Percentiles rank a stretch among this genome's conserved stretches.
Evolutionary conservation across 1,284 basidiomycete species (phyloP).

Genomic region (Puccinia triticina): DNA sequence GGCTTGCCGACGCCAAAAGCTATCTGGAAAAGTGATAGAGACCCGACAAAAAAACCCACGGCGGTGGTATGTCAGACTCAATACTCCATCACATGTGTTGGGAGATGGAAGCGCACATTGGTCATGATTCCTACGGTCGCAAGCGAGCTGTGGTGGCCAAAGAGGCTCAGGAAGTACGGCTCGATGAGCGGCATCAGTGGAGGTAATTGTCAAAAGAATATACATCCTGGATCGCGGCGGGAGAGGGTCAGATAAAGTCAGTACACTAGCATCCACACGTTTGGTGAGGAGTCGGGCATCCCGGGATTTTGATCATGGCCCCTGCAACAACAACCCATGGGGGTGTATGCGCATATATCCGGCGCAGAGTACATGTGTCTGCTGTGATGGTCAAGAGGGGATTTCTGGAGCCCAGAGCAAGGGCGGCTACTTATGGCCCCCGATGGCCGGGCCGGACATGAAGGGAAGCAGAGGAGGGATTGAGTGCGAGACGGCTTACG

Average conservation of each 20-base stretch:
- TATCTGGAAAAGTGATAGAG: conserved; percentile 51
- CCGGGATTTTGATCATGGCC: too few species aligned
- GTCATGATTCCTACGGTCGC: conserved; percentile 56
- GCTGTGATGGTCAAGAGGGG: too few species aligned
- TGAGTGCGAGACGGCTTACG: background rate
- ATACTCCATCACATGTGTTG: too few species aligned
- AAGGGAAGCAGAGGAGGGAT: background rate
- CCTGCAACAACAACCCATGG: too few species aligned
- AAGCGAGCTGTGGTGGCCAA: conserved; percentile 56
- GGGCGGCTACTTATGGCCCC: too few species aligned
- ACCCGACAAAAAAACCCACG: background rate
- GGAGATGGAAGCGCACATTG: conserved; percentile 51
- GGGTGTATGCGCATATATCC: too few species aligned
- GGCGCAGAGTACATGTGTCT: too few species aligned
- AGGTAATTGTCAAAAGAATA: conserved; percentile 54
- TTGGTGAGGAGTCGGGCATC: too few species aligned
- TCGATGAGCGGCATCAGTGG: conserved; percentile 57
- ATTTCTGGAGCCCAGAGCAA: too few species aligned
- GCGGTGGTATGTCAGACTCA: background rate
- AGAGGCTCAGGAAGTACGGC: conserved; percentile 57
- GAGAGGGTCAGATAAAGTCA: background rate
- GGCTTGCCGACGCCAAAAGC: conserved; percentile 58
- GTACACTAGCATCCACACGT: background rate
- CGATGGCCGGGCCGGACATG: background rate
- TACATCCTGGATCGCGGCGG: conserved; percentile 47